phyloP scores from a whole-genome alignment of 139 green algal genomes.

The Raphidocelis subcapitata region DNA sequence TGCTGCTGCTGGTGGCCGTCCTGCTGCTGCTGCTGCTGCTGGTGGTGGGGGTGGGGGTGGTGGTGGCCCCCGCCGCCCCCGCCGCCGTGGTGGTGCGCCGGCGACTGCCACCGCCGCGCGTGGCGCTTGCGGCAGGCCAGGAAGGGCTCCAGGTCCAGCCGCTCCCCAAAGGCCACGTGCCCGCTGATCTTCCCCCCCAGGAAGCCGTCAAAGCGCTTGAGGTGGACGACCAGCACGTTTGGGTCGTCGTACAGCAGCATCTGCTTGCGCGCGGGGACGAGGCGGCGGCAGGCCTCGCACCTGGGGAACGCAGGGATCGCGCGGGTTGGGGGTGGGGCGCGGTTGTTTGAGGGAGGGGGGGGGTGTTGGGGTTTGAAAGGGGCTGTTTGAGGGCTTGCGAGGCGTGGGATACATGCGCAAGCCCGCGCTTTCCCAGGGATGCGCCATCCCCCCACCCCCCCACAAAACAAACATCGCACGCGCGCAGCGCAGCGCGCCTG shows the following conservation, averaged over 20 bases:
- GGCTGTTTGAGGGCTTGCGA: too few relatives aligned
- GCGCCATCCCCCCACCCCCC: not conserved
- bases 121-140: constrained; percentile 29
- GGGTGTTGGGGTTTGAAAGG: too few relatives aligned
- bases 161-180: constrained; percentile 68
- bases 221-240: constrained; percentile 82
- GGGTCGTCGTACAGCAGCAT: constrained; percentile 77
- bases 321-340: too few relatives aligned
- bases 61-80: not conserved
- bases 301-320: constrained; percentile 26
- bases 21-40: not conserved
- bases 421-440: too few relatives aligned
- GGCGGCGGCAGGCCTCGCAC: constrained; percentile 50
- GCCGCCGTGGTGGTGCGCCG: constrained; percentile 1
- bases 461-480: not conserved
- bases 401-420: too few relatives aligned
- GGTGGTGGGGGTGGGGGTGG: too few relatives aligned
- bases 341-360: too few relatives aligned
- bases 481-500: constrained; percentile 15
- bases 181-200: constrained; percentile 70
- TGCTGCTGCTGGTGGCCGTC: constrained; percentile 8
- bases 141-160: constrained; percentile 71
- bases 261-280: constrained; percentile 46
- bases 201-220: constrained; percentile 79
- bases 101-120: not conserved